These are phyloP conservation scores for Rosa multiflora DNA, from an alignment of 306 rosid species.

Conservation along the genomic window DNA sequence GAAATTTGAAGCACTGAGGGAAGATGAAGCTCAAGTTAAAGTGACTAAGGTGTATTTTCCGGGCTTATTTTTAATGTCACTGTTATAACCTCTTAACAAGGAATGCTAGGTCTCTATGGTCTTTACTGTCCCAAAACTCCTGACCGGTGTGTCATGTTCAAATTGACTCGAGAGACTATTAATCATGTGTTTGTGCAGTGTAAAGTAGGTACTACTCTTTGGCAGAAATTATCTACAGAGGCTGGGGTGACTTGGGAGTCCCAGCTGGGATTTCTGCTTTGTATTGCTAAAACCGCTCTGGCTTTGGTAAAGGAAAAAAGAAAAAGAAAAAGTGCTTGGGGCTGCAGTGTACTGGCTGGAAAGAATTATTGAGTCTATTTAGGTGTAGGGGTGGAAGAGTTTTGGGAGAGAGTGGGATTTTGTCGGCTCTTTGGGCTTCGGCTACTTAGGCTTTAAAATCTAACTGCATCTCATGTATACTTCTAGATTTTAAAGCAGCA, in stretches of 20 bases:
- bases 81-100: neutral
- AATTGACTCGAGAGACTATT: neutral
- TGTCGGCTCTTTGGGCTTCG: neutral
- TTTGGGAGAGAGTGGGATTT: neutral
- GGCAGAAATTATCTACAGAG: neutral
- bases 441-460: neutral
- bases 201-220: too few species aligned
- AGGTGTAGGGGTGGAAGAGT: neutral
- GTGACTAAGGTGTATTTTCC: neutral
- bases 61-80: neutral
- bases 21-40: neutral
- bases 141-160: neutral
- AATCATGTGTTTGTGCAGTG: neutral
- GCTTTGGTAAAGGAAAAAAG: too few species aligned
- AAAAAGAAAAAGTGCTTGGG: too few species aligned
- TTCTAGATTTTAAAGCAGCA: too few species aligned
- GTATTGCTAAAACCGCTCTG: too few species aligned
- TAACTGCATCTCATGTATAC: too few species aligned
- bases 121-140: too few species aligned
- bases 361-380: too few species aligned
- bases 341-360: too few species aligned
- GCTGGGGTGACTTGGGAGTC: neutral
- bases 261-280: neutral
- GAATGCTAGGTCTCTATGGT: neutral
- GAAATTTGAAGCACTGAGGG: neutral